Conservation (phyloP, 306 rosid species). For the Vicia villosa region DNA sequence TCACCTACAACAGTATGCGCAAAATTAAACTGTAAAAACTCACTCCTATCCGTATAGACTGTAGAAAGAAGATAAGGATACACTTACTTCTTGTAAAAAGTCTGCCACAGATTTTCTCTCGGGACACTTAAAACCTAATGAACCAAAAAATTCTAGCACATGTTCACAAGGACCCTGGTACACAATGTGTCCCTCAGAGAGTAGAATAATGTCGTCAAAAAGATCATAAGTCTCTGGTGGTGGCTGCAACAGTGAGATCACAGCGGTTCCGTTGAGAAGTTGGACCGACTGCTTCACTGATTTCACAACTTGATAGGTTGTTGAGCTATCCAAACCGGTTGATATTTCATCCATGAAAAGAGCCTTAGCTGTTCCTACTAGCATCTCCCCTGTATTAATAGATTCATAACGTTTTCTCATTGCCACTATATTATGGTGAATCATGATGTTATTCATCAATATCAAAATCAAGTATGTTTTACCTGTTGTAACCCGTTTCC, state of each 20-base stretch:
- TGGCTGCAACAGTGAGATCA: slow-evolving; percentile 58
- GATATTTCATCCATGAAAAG: slow-evolving; percentile 64
- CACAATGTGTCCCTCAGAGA: slow-evolving; percentile 52
- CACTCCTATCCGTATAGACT: not conserved
- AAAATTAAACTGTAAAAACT: not conserved
- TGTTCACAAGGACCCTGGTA: slow-evolving; percentile 55
- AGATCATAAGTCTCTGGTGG: slow-evolving; percentile 55
- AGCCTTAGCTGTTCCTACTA: slow-evolving; percentile 50
- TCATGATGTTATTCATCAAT: not conserved
- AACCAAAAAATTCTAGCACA: slow-evolving; percentile 50
- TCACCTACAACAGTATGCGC: slow-evolving; percentile 6
- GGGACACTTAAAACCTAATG: slow-evolving; percentile 55
- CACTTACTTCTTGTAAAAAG: slow-evolving; percentile 55
- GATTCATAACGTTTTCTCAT: not conserved
- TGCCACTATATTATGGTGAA: not conserved
- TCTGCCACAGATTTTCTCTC: slow-evolving; percentile 59
- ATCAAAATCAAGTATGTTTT: not conserved
- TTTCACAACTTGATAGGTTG: slow-evolving; percentile 55
- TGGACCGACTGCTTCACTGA: slow-evolving; percentile 47
- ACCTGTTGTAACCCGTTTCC: slow-evolving; percentile 36
- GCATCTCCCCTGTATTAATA: slow-evolving; percentile 14
- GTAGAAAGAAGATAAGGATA: not conserved
- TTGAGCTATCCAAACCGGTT: slow-evolving; percentile 60
- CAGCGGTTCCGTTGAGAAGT: slow-evolving; percentile 49
- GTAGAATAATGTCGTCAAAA: slow-evolving; percentile 54